Base-by-base conservation (phyloP, 1,284 basidiomycete species). In the Microbotryum scabiosae region DNA sequence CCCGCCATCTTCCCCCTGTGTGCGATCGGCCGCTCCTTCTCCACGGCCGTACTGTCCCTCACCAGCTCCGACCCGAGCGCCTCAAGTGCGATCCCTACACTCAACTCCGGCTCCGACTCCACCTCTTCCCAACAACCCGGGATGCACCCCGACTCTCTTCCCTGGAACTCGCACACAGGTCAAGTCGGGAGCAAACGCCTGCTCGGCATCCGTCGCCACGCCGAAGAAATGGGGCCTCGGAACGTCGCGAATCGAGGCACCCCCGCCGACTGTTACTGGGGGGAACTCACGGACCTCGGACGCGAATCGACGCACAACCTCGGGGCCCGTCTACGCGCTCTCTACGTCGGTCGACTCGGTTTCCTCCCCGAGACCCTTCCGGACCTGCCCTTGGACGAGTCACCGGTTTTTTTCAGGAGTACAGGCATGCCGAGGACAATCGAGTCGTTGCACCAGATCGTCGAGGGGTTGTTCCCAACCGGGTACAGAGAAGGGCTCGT, bases 201-300 rank as follows among this genome's bases (percentile, higher is more conserved):
- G 16, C 55, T 65, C 47, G 52, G 62, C 4, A 58, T 65, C 7
- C 26, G 60, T 20, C 32, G 63, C n/a, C 9, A 60, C n/a, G 54
- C 45, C 1, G 63, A 65, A 45, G 57, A 62, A 12, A 54, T 53
- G 28, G 47, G 61, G 12, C 16, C 21, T 30, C 48, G 49, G 18
- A 32, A 59, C 41, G 12, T 23, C 49, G 12, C 57, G 1, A 46
- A 50, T 4, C 3, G 20, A 9, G 63, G 63, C 12, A 57, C 57
- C 1, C 10, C 28, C 41, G 23, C 53, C 4, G 63, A 65, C 18
- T 65, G 63, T 41, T 41, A 65, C 51, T 71, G 69, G 69, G 70
- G 70, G 44, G 64, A 71, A 43, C 56, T 70, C n/a, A 71, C 70
- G 4, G 70, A 71, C 54, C 51, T 67, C n/a, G 70, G 70, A 10